These are phyloP conservation scores for Plantago ovata DNA, from an alignment of 257 asterid species.

Conservation along the genomic window DNA sequence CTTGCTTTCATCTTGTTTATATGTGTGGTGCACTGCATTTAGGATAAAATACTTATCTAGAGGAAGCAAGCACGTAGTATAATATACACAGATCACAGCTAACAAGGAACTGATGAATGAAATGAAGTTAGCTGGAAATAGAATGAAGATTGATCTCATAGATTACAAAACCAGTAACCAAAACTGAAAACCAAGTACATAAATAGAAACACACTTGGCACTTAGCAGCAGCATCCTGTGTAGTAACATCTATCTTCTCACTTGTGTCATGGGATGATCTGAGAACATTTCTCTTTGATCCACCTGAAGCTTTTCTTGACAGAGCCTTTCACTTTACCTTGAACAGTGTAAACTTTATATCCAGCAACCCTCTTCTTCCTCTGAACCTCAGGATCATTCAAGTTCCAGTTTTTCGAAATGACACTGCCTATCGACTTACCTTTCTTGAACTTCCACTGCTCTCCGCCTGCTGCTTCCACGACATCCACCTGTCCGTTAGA, in stretches of 20 bases:
- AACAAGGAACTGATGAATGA: no score
- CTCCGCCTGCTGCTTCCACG: slow-evolving; percentile 32
- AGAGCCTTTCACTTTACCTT: slow-evolving; percentile 76
- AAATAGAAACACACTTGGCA: neutral
- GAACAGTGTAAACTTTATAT: slow-evolving; percentile 69
- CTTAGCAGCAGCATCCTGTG: neutral
- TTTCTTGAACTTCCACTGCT: slow-evolving; percentile 60
- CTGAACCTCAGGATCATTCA: slow-evolving; percentile 69
- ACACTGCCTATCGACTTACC: slow-evolving; percentile 54
- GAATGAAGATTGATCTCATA: no score
- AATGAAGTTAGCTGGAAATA: no score
- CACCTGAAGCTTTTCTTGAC: slow-evolving; percentile 65
- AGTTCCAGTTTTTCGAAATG: slow-evolving; percentile 50
- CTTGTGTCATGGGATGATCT: slow-evolving; percentile 42
- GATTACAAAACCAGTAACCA: neutral
- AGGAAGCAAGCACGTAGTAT: no score
- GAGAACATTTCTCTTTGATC: slow-evolving; percentile 53
- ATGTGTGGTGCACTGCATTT: no score
- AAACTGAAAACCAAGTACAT: neutral
- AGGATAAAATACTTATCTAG: no score
- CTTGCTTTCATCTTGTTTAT: no score
- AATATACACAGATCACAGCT: no score
- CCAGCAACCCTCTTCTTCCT: slow-evolving; percentile 84
- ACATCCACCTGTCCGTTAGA: slow-evolving; percentile 39
- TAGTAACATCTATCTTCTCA: slow-evolving; percentile 13